Conservation (phyloP, 1,284 basidiomycete genomes). For the Agroathelia rolfsii region DNA sequence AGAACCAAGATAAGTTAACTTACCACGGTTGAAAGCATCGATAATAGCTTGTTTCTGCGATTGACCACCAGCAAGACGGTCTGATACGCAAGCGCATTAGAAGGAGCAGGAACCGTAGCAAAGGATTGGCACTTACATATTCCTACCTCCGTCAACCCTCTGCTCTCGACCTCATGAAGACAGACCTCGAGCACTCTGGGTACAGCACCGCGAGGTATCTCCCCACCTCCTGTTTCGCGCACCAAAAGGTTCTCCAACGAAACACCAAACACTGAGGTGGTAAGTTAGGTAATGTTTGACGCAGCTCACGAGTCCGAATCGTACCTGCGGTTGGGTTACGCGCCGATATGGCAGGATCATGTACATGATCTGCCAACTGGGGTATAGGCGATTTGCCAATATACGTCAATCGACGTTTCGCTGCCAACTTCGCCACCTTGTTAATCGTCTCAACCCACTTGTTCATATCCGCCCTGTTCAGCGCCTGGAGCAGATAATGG, state of each 20-base stretch:
- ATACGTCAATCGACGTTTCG: conserved; percentile 72
- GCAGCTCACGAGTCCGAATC: conserved; percentile 12
- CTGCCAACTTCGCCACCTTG: conserved; percentile 58
- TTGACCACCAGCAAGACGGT: conserved; percentile 74
- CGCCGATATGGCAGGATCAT: conserved; percentile 32
- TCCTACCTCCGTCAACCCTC: conserved; percentile 70
- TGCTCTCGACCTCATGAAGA: conserved; percentile 58
- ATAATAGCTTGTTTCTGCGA: conserved; percentile 58
- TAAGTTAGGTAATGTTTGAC: conserved; percentile 9
- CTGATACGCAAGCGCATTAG: conserved; percentile 23
- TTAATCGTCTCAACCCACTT: conserved; percentile 69
- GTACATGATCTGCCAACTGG: conserved; percentile 59
- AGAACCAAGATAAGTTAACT: conserved; percentile 6
- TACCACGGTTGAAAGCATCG: conserved; percentile 65
- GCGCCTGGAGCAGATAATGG: conserved; percentile 67
- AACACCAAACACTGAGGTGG: conserved; percentile 68
- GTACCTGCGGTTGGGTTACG: conserved; percentile 56
- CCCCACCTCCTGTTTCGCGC: conserved; percentile 45
- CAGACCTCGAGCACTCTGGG: conserved; percentile 58
- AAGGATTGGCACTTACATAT: conserved; percentile 50
- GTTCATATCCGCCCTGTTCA: conserved; percentile 54
- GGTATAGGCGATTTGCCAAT: conserved; percentile 63
- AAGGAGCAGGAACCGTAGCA: conserved; percentile 4
- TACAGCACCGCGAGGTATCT: conserved; percentile 43
- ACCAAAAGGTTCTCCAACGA: conserved; percentile 58